These are phyloP conservation scores for Bruguiera gymnorhiza DNA, from an alignment of 345 rosid species.

Conservation along the genomic window DNA sequence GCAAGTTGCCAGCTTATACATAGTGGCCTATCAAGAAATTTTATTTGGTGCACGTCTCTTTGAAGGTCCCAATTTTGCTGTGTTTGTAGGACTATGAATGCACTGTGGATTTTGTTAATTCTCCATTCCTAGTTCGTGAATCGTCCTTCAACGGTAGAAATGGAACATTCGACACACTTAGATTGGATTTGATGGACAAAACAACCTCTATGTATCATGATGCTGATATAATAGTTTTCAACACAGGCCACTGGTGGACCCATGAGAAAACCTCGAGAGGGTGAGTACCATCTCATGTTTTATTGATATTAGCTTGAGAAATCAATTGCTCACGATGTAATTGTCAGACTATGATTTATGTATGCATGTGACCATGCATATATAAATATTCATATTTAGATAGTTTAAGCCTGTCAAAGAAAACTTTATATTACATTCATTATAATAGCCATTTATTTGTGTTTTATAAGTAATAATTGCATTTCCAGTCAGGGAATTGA, in stretches of 20 bases:
- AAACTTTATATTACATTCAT: too few species aligned
- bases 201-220: constrained; percentile 65
- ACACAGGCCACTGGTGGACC: constrained; percentile 99
- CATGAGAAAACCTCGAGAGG: constrained; percentile 92
- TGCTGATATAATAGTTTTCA: constrained; percentile 77
- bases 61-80: constrained; percentile 9
- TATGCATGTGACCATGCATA: too few species aligned
- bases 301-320: background rate
- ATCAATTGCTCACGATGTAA: too few species aligned
- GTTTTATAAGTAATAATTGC: background rate
- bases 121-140: constrained; percentile 85
- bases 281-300: constrained; percentile 31
- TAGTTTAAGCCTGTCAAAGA: too few species aligned
- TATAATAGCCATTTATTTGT: background rate
- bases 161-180: constrained; percentile 60
- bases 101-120: constrained; percentile 70
- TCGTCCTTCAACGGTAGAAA: constrained; percentile 51
- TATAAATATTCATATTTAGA: too few species aligned
- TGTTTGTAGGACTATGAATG: constrained; percentile 73
- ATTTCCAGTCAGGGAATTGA: background rate
- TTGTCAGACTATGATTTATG: too few species aligned
- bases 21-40: background rate
- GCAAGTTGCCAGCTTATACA: constrained; percentile 31
- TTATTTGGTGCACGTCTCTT: background rate
- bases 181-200: constrained; percentile 82